Conservation (phyloP, 257 asterid genomes). For the Mentha longifolia region DNA sequence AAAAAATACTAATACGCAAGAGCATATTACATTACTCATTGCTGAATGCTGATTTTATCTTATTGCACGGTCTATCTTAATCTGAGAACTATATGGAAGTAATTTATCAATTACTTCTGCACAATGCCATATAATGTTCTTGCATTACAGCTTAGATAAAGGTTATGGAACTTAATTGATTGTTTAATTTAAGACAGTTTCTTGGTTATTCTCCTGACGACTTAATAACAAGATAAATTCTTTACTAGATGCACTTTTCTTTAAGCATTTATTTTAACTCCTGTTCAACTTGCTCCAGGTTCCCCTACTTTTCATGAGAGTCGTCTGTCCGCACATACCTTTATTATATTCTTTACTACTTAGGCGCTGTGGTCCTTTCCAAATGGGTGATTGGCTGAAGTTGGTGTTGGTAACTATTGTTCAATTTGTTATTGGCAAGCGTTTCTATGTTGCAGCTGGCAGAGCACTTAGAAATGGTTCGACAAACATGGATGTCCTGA, state of each 20-base stretch:
- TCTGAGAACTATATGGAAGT: slow-evolving; percentile 15
- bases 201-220: background rate
- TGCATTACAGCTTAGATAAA: background rate
- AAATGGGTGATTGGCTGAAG: slow-evolving; percentile 95
- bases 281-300: slow-evolving; percentile 54
- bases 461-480: slow-evolving; percentile 97
- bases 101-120: background rate
- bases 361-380: slow-evolving; percentile 93
- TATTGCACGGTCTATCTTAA: background rate
- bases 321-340: slow-evolving; percentile 91
- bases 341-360: slow-evolving; percentile 72
- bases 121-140: slow-evolving; percentile 7
- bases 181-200: slow-evolving; percentile 8
- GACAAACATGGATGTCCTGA: slow-evolving; percentile 96
- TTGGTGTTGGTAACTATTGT: slow-evolving; percentile 82
- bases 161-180: slow-evolving; percentile 21
- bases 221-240: slow-evolving; percentile 6
- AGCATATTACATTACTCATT: slow-evolving; percentile 16
- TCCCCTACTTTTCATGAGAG: slow-evolving; percentile 85
- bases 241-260: background rate
- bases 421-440: slow-evolving; percentile 91
- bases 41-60: slow-evolving; percentile 17
- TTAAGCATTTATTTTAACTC: slow-evolving; percentile 20
- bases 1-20: no score
- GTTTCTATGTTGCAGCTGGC: slow-evolving; percentile 91